Evolutionary conservation across 257 asterid species (phyloP).

Genomic region (Solanum piurae): DNA sequence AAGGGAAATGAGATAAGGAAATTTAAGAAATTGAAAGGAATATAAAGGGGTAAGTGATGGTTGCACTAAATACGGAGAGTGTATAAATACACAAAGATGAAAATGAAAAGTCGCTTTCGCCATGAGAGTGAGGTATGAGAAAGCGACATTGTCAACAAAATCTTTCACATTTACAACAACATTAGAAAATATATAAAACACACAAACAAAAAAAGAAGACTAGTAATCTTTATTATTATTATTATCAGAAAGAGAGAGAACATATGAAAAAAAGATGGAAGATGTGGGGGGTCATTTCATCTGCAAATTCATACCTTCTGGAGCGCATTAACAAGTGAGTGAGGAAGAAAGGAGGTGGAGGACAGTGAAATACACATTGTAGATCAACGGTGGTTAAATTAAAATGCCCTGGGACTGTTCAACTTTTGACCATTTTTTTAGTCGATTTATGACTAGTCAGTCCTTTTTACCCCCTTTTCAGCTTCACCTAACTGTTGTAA

Average conservation of each 20-base stretch:
- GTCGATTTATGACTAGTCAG: background rate
- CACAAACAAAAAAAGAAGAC: background rate
- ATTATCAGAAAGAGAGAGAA: background rate
- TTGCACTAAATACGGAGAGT: slow-evolving; percentile 27
- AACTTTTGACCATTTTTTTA: background rate
- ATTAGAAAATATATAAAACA: background rate
- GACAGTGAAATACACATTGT: background rate
- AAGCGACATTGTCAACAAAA: slow-evolving; percentile 19
- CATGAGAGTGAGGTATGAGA: slow-evolving; percentile 41
- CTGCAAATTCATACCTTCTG: background rate
- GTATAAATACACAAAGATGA: slow-evolving; percentile 19
- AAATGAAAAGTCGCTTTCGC: slow-evolving; percentile 34
- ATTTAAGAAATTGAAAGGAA: background rate
- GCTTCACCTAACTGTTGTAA: background rate
- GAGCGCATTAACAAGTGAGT: background rate
- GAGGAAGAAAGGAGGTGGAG: background rate
- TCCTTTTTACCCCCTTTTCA: background rate
- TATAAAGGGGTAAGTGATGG: background rate
- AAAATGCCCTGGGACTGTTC: background rate
- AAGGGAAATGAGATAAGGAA: background rate
- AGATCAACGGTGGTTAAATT: background rate
- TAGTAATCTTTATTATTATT: background rate
- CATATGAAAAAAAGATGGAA: background rate
- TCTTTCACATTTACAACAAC: background rate
- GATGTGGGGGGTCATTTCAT: background rate